Percentiles rank a stretch among this genome's conserved stretches.
These are phyloP conservation scores for Paecilomyces dactylethromorphus DNA, from an alignment of 2,329 filamentous ascomycete genomes.

Conservation along the genomic window DNA sequence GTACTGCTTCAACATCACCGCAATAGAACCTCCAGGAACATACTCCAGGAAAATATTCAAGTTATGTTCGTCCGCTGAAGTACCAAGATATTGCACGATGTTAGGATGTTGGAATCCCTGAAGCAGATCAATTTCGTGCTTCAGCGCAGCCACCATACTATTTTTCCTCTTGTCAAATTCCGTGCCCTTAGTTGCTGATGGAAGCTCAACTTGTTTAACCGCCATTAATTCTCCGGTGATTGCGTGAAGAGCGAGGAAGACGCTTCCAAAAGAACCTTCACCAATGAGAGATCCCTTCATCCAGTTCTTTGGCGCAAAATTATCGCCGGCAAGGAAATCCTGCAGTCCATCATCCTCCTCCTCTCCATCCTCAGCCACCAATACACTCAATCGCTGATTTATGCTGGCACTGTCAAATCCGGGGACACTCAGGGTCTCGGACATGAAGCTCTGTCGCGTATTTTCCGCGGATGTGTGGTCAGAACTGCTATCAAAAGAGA, in stretches of 20 bases:
- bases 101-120: conserved; percentile 93
- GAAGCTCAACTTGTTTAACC: conserved; percentile 95
- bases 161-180: conserved; percentile 88
- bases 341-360: conserved; percentile 83
- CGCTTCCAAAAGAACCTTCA: conserved; percentile 91
- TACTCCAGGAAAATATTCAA: conserved; percentile 99
- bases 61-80: conserved; percentile 80
- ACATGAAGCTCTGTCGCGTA: conserved; percentile 73
- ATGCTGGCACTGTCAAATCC: conserved; percentile 57
- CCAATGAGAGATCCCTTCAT: conserved; percentile 98
- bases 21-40: conserved; percentile 92
- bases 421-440: conserved; percentile 67
- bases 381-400: conserved; percentile 74
- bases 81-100: conserved; percentile 96
- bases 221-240: conserved; percentile 96
- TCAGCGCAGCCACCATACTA: conserved; percentile 94
- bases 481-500: conserved; percentile 58
- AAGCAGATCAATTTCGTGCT: conserved; percentile 90
- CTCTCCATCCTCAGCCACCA: conserved; percentile 83
- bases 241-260: conserved; percentile 90
- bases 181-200: conserved; percentile 67
- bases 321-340: conserved; percentile 85
- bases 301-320: conserved; percentile 96
- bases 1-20: conserved; percentile 98
- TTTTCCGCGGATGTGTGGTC: conserved; percentile 68